Evolutionary conservation across 768 basidiomycete species (phyloP).

Genomic region (Cytidiella melzeri): DNA sequence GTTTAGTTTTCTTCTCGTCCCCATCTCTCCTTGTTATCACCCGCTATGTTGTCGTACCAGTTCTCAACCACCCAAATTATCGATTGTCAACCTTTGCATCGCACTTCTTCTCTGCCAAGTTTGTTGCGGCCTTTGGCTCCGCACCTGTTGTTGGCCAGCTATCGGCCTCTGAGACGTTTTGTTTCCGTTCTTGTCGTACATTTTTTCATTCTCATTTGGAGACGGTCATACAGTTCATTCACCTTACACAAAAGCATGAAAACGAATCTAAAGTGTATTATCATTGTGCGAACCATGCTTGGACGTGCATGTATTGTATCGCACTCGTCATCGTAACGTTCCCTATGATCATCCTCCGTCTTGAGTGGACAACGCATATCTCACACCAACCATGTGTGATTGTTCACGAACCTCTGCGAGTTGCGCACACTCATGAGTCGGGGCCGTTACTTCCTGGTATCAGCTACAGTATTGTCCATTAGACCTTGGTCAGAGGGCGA

Average conservation of each 20-base stretch:
- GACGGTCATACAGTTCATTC: no score
- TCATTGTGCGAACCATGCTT: not conserved
- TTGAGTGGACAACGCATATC: not conserved
- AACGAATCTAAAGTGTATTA: not conserved
- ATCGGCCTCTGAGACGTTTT: not conserved
- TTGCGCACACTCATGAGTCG: not conserved
- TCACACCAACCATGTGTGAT: not conserved
- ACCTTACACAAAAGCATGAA: not conserved
- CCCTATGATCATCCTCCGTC: not conserved
- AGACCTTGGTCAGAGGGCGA: not conserved
- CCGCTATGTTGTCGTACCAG: not conserved
- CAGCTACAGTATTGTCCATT: slow-evolving; percentile 1
- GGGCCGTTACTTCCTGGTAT: slow-evolving; percentile 15
- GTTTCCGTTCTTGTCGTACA: not conserved
- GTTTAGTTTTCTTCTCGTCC: slow-evolving; percentile 7
- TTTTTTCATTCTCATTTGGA: no score
- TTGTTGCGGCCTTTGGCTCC: not conserved
- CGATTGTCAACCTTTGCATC: not conserved
- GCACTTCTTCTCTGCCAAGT: not conserved
- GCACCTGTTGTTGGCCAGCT: not conserved
- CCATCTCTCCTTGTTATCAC: slow-evolving; percentile 1
- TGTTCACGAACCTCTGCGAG: not conserved
- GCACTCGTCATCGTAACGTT: not conserved
- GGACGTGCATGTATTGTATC: not conserved
- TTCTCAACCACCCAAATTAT: not conserved